Base-by-base conservation (phyloP, 495 filamentous ascomycete species). In the Bombardia bombarda region DNA sequence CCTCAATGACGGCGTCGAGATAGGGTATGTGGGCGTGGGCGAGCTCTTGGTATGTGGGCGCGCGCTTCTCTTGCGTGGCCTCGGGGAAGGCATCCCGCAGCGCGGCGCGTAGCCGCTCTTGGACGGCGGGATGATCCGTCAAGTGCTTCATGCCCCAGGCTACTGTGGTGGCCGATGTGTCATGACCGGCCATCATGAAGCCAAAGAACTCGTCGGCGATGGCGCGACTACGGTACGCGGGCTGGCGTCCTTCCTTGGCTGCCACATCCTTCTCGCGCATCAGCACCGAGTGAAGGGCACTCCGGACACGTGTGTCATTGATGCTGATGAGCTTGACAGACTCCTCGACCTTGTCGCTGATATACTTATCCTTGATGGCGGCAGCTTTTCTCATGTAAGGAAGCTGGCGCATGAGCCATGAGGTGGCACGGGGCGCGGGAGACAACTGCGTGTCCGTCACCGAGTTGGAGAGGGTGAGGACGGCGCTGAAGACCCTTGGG, bases 231-330 rank as follows among this genome's bases (percentile, higher is more conserved):
- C 52, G 49, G 28, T 51, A 59, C 8, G 39, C 30, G 2, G 63
- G 63, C 19, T 36, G 24, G 19, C 59, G 45, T 30, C 52, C 47
- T 16, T 53, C 61, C 49, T 66, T 63, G 13, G 46, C 28, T 1
- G 66, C 60, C 8, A 55, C 23, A 8, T 41, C 42, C 18, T 49
- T 51, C 45, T 68, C 65, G 22, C 66, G 57, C 17, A 52, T 43
- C 4, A 71, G 28, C n/a, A 69, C 55, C 12, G 58, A 48, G 43
- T 69, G 57, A 34, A 70, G 51, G 7, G 61, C 67, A 5, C 35
- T 63, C 0, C 43, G 38, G 13, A 50, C 38, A 9, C 43, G 40
- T 13, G 18, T 17, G 45, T 57, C 44, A 9, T 36, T 43, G 7
- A 28, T 19, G 3, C 45, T 18, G 28, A 58, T 52, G 12, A 45